These are phyloP conservation scores for Dittrichia graveolens DNA, from an alignment of 129 eudicot species.

Conservation along the genomic window DNA sequence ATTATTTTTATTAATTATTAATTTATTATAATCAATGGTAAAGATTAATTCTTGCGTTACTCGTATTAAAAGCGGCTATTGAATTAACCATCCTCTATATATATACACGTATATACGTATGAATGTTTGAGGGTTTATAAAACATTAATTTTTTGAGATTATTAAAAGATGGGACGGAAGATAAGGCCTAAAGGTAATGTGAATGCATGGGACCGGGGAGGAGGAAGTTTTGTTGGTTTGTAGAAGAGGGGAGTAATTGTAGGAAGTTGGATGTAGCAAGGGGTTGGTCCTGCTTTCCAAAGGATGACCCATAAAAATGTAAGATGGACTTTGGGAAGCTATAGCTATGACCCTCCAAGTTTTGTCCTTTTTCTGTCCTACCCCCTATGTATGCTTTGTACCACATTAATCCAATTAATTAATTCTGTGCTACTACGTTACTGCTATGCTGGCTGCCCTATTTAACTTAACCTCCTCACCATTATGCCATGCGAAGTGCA, in stretches of 20 bases:
- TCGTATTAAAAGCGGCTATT: too few relatives aligned
- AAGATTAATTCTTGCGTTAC: too few relatives aligned
- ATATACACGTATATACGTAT: too few relatives aligned
- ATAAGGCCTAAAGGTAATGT: background rate
- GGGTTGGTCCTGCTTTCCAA: slow-evolving; percentile 24
- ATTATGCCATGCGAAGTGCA: too few relatives aligned
- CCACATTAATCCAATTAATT: slow-evolving; percentile 16
- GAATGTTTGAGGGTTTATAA: too few relatives aligned
- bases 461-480: background rate
- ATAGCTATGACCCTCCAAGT: slow-evolving; percentile 26
- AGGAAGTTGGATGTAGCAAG: background rate
- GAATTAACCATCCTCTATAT: too few relatives aligned
- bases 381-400: slow-evolving; percentile 37
- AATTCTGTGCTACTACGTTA: slow-evolving; percentile 21
- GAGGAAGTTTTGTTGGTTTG: slow-evolving; percentile 7
- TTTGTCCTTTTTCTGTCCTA: slow-evolving; percentile 36
- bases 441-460: slow-evolving; percentile 20
- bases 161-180: background rate
- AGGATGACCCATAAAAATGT: slow-evolving; percentile 16
- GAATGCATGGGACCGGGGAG: background rate
- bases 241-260: slow-evolving; percentile 9
- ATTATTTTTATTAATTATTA: too few relatives aligned
- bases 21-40: too few relatives aligned
- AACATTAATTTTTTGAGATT: too few relatives aligned
- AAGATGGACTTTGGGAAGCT: background rate